These are phyloP conservation scores for Fraxinus paxiana DNA, from an alignment of 305 asterid genomes.

Conservation along the genomic window DNA sequence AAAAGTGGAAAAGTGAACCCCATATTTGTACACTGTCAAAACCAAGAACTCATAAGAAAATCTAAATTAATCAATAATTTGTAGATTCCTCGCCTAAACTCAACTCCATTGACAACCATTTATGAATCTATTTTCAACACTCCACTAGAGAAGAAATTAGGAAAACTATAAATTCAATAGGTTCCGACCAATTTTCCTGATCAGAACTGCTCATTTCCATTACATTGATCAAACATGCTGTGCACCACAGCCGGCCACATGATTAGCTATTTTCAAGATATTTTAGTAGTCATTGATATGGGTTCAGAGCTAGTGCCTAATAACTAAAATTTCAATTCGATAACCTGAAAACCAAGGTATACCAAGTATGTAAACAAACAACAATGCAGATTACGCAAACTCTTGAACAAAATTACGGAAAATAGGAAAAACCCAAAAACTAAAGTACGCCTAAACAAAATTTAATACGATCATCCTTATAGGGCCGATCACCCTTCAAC, in stretches of 20 bases:
- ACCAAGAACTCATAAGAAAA: background rate
- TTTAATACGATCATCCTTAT: slow-evolving; percentile 21
- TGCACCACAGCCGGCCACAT: slow-evolving; percentile 16
- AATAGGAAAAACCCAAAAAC: slow-evolving; percentile 14
- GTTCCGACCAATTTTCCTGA: background rate
- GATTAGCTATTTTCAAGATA: slow-evolving; percentile 3
- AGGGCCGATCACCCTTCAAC: slow-evolving; percentile 24
- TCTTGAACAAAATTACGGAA: slow-evolving; percentile 13
- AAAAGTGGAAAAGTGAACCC: background rate
- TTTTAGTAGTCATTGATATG: background rate
- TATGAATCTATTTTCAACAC: background rate
- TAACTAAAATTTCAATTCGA: slow-evolving; percentile 7
- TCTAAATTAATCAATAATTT: background rate
- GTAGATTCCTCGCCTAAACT: background rate
- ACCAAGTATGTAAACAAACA: slow-evolving; percentile 9
- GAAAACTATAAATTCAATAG: background rate
- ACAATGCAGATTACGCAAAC: slow-evolving; percentile 3
- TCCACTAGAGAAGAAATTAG: background rate
- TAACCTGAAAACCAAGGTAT: slow-evolving; percentile 16
- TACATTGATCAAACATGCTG: slow-evolving; percentile 7
- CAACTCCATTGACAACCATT: background rate
- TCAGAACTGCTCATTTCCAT: slow-evolving; percentile 20
- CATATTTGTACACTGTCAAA: background rate
- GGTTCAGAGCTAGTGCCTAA: slow-evolving; percentile 7
- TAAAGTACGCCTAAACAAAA: background rate